phyloP scores from a whole-genome alignment of 2,329 filamentous ascomycete species.

The Cercospora canescens region DNA sequence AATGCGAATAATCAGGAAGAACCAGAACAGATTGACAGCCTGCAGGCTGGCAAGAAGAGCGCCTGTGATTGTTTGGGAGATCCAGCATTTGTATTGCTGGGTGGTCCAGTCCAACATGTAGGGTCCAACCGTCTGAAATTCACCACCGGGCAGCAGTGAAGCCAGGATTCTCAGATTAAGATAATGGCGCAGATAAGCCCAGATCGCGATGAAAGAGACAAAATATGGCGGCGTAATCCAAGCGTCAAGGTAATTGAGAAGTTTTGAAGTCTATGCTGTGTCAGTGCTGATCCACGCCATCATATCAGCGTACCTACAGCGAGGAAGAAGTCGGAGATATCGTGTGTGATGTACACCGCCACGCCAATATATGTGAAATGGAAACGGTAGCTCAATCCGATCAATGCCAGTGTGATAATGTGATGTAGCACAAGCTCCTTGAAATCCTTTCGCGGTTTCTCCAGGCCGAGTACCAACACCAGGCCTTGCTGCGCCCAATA shows the following conservation, averaged over 20 bases:
- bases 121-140: constrained; percentile 73
- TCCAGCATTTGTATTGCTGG: constrained; percentile 73
- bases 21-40: constrained; percentile 78
- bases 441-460: constrained; percentile 94
- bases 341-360: constrained; percentile 91
- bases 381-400: constrained; percentile 86
- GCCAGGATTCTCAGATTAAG: constrained; percentile 76
- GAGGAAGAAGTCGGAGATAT: constrained; percentile 93
- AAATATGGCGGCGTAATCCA: constrained; percentile 81
- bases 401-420: constrained; percentile 81
- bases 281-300: not conserved
- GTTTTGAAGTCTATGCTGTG: constrained; percentile 72
- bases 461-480: constrained; percentile 79
- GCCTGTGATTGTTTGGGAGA: constrained; percentile 68
- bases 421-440: constrained; percentile 91
- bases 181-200: constrained; percentile 89
- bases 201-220: constrained; percentile 74
- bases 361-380: constrained; percentile 96
- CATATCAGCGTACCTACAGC: constrained; percentile 62
- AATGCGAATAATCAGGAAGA: constrained; percentile 74
- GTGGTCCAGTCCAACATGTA: constrained; percentile 76
- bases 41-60: constrained; percentile 67
- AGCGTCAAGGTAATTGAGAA: constrained; percentile 85
- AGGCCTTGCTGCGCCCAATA: constrained; percentile 97
- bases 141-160: constrained; percentile 64